A percentile compares a stretch with the other conserved stretches of the same genome.
Evolutionary conservation across 768 basidiomycete genomes (phyloP).

Genomic region (Imleria badia): DNA sequence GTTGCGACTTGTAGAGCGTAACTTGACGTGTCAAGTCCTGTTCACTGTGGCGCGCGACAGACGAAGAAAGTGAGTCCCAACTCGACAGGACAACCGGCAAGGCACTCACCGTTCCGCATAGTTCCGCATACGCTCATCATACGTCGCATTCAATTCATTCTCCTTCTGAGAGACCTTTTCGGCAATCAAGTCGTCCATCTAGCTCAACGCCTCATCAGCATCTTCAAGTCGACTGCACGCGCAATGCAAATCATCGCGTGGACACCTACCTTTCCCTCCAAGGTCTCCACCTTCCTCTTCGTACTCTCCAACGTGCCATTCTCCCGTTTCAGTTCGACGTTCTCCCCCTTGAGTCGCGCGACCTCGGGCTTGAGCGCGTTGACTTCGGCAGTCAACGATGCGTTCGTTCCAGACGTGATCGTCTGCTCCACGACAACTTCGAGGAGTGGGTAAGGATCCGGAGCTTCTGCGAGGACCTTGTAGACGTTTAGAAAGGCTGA

Average conservation of each 20-base stretch:
- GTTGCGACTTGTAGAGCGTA: conserved; percentile 80
- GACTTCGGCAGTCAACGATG: conserved; percentile 57
- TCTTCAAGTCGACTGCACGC: not conserved
- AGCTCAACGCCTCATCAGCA: conserved; percentile 3
- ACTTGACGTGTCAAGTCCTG: conserved; percentile 93
- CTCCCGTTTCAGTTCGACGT: conserved; percentile 76
- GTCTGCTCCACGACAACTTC: conserved; percentile 97
- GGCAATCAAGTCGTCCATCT: conserved; percentile 95
- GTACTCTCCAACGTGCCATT: conserved; percentile 59
- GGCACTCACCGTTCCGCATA: conserved; percentile 85
- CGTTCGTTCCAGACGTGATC: conserved; percentile 56
- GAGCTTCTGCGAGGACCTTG: conserved; percentile 94
- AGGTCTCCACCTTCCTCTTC: conserved; percentile 73
- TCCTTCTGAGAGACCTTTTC: conserved; percentile 92
- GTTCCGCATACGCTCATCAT: conserved; percentile 93
- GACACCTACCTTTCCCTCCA: conserved; percentile 74
- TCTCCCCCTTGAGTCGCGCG: conserved; percentile 74
- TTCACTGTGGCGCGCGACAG: conserved; percentile 54
- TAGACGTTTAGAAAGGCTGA: conserved; percentile 96
- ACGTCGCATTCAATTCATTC: conserved; percentile 94
- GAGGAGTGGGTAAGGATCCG: conserved; percentile 94
- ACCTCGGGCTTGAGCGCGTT: conserved; percentile 74
- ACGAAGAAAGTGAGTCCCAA: not conserved
- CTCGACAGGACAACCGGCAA: not conserved
- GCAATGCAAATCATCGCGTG: not conserved